phyloP scores from a whole-genome alignment of 2,329 filamentous ascomycete species.

The Lachnellula suecica region DNA sequence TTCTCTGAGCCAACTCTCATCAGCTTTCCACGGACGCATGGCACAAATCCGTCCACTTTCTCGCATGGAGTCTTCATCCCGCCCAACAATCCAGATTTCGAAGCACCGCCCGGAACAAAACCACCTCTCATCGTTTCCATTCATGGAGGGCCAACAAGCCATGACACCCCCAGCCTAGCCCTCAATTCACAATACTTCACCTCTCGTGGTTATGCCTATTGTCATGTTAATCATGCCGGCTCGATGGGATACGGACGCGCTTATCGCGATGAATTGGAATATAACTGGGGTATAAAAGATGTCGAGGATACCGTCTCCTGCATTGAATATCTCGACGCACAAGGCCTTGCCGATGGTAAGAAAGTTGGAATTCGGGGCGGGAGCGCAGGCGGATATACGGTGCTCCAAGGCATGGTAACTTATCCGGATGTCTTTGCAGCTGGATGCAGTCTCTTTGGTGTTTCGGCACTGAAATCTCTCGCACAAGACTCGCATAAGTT shows the following conservation, averaged over 20 bases:
- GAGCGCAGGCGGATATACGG: conserved; percentile 54
- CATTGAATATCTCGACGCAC: conserved; percentile 40
- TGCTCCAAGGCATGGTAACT: conserved; percentile 47
- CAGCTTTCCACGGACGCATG: conserved; percentile 31
- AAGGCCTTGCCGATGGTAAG: conserved; percentile 33
- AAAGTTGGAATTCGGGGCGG: conserved; percentile 47
- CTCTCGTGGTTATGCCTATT: conserved; percentile 51
- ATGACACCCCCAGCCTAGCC: conserved; percentile 42
- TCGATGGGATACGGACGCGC: conserved; percentile 49
- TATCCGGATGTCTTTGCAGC: conserved; percentile 47
- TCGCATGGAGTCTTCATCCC: conserved; percentile 43
- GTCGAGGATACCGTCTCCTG: conserved; percentile 49
- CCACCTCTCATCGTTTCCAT: conserved; percentile 50
- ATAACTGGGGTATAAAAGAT: conserved; percentile 51
- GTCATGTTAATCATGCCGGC: conserved; percentile 51
- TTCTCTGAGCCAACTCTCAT: conserved; percentile 41
- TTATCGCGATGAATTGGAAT: conserved; percentile 49
- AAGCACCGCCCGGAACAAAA: conserved; percentile 35
- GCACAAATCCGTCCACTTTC: conserved; percentile 17
- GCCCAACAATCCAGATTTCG: conserved; percentile 46
- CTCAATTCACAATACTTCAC: conserved; percentile 52
- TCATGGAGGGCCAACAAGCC: conserved; percentile 52
- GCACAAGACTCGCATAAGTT: conserved; percentile 53
- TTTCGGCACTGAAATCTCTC: conserved; percentile 49
- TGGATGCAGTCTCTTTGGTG: conserved; percentile 49